Evolutionary conservation across 2,329 filamentous ascomycete species (phyloP), one percentile per base, ranked within the genome.

Genomic region (Colletotrichum viniferum): DNA sequence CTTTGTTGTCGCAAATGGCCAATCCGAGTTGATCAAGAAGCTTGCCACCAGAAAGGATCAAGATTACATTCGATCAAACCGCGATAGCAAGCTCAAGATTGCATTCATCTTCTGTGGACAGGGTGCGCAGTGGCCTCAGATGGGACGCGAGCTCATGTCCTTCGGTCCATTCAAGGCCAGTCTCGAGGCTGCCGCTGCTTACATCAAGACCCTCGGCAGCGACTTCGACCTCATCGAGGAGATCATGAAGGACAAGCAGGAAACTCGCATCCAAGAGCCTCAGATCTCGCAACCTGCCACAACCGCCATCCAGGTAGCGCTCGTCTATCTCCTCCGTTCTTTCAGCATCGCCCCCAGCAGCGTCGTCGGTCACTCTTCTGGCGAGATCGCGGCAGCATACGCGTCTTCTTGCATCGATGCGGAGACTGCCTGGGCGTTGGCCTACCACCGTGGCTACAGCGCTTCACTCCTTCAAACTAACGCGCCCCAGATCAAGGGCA

Each of bases 321-420:
- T 87, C 3, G 82, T 87, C 3, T 85, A 87, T 43, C 80, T 88
- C 6, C 77, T 87, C 6, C 67, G 71, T 10, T 81, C 82, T 4
- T 81, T 85, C 16, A 79, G 78, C 12, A 78, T 87, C 36, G 65
- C 60, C 1, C 84, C 86, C 3, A 76, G 73, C 7, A 78, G 81
- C 21, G 84, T 87, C 5, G 80, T 88, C 9, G 86, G 87, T 1
- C 87, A 88, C 76, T 88, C 87, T 1, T 88, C 86, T 1, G 87
- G 87, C 3, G 87, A 88, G 69, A 85, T 88, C 36, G 87, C 86
- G 1, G 87, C 87, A 8, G 86, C 87, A 1, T 87, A 85, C 69
- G 85, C 86, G 10, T 80, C 80, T 1, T 84, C 82, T 0, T 81
- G 81, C 18, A 79, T 88, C 24, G 81, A 82, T 3, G 79, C 80